Percentiles rank a stretch among this genome's conserved stretches.
phyloP scores from a whole-genome alignment of 1,284 basidiomycete genomes.

The Malassezia globosa region DNA sequence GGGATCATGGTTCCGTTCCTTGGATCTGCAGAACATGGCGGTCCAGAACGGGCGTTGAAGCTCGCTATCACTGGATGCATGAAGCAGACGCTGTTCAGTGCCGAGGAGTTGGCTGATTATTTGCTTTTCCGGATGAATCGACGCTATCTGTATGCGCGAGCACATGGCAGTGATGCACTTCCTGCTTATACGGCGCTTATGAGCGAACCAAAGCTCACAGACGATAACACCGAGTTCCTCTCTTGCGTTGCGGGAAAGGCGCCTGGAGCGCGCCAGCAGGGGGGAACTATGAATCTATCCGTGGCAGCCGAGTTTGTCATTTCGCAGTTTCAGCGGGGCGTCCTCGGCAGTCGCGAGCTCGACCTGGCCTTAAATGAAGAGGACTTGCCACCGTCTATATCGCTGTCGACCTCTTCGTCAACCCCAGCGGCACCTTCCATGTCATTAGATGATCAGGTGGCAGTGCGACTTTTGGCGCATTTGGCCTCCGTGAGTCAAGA shows the following conservation, averaged over 20 bases:
- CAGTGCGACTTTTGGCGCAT: neutral
- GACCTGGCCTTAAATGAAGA: conserved; percentile 20
- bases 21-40: conserved; percentile 62
- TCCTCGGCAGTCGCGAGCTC: conserved; percentile 33
- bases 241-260: conserved; percentile 27
- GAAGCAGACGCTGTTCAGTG: conserved; percentile 81
- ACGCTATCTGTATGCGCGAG: conserved; percentile 48
- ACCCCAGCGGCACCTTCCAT: neutral
- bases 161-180: neutral
- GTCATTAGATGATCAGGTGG: conserved; percentile 1
- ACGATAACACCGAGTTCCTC: conserved; percentile 25
- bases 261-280: conserved; percentile 32
- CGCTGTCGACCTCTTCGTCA: too few relatives aligned
- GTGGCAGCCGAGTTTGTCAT: conserved; percentile 36
- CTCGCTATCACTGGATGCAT: conserved; percentile 79
- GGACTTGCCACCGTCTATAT: too few relatives aligned
- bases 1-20: conserved; percentile 94
- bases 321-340: conserved; percentile 34
- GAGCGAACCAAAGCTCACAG: conserved; percentile 21
- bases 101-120: conserved; percentile 72
- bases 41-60: conserved; percentile 82
- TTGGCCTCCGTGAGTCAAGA: too few relatives aligned
- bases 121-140: conserved; percentile 76
- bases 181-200: conserved; percentile 18
- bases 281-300: conserved; percentile 28